phyloP scores from a whole-genome alignment of 768 basidiomycete genomes.

The Suillus hirtellus region DNA sequence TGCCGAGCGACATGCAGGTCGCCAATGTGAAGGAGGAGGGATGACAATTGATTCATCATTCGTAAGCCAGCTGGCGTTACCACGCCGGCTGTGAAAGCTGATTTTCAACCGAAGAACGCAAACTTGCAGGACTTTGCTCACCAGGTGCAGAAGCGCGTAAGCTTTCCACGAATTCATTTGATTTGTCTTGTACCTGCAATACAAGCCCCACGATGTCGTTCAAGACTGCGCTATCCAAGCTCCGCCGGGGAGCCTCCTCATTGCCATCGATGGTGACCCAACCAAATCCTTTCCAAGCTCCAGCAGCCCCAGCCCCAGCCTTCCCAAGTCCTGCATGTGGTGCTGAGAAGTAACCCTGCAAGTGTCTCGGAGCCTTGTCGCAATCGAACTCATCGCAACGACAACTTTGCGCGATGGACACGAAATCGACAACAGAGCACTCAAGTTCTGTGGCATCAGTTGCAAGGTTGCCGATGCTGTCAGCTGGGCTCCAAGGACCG shows the following conservation, averaged over 20 bases:
- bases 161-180: conserved; percentile 22
- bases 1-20: conserved; percentile 53
- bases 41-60: conserved; percentile 39
- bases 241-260: conserved; percentile 30
- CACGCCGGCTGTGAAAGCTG: conserved; percentile 20
- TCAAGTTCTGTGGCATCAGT: conserved; percentile 74
- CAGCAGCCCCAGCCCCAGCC: conserved; percentile 52
- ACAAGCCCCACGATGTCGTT: conserved; percentile 32
- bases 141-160: conserved; percentile 24
- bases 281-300: conserved; percentile 56
- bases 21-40: conserved; percentile 41
- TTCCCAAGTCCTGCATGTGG: conserved; percentile 40
- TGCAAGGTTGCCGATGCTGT: conserved; percentile 50
- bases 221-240: conserved; percentile 32
- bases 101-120: neutral
- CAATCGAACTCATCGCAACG: conserved; percentile 25
- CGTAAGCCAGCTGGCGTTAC: conserved; percentile 32
- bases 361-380: conserved; percentile 31
- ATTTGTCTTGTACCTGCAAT: conserved; percentile 30
- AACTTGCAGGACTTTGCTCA: conserved; percentile 13
- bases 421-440: conserved; percentile 65
- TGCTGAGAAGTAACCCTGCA: conserved; percentile 39
- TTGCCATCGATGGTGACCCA: conserved; percentile 41
- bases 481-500: conserved; percentile 26
- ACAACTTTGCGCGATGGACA: conserved; percentile 56